These are phyloP conservation scores for Copromyces sp. DNA, from an alignment of 495 filamentous ascomycete genomes.

Conservation along the genomic window DNA sequence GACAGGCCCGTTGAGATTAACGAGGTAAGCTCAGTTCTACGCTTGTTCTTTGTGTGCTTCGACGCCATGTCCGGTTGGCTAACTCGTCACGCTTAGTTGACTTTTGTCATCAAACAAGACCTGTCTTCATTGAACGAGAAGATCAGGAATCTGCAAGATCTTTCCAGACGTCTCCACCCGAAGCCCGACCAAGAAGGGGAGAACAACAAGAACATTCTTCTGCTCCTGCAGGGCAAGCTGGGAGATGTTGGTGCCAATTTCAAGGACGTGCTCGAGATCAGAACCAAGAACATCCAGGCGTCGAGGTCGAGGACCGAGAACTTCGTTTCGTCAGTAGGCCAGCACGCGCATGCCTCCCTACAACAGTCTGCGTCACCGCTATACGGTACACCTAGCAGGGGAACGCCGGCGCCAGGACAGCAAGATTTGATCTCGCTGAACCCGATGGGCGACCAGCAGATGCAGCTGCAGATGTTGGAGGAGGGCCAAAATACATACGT, in stretches of 20 bases:
- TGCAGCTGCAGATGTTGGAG: slow-evolving; percentile 88
- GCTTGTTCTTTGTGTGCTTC: slow-evolving; percentile 19
- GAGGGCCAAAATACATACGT: slow-evolving; percentile 85
- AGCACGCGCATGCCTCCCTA: slow-evolving; percentile 47
- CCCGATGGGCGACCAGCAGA: slow-evolving; percentile 73
- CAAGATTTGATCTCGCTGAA: slow-evolving; percentile 79
- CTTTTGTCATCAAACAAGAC: slow-evolving; percentile 89
- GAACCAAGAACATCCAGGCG: slow-evolving; percentile 97
- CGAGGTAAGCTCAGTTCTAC: slow-evolving; percentile 53
- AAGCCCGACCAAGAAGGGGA: slow-evolving; percentile 83
- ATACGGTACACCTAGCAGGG: slow-evolving; percentile 68
- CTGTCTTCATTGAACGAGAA: slow-evolving; percentile 78
- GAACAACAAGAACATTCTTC: slow-evolving; percentile 94
- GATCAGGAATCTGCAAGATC: slow-evolving; percentile 68
- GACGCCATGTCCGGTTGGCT: slow-evolving; percentile 7
- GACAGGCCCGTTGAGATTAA: slow-evolving; percentile 94
- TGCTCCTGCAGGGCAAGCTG: slow-evolving; percentile 85
- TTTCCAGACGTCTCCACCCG: slow-evolving; percentile 58
- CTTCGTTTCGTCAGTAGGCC: slow-evolving; percentile 82
- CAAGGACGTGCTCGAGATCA: slow-evolving; percentile 92
- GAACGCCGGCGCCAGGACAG: slow-evolving; percentile 39
- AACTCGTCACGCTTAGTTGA: slow-evolving; percentile 11
- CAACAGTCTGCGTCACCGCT: slow-evolving; percentile 70
- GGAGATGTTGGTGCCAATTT: slow-evolving; percentile 91
- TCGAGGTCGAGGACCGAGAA: slow-evolving; percentile 87